Evolutionary conservation across 2,329 filamentous ascomycete genomes (phyloP), one percentile per base, ranked within the genome.

Genomic region (Fusarium annulatum): DNA sequence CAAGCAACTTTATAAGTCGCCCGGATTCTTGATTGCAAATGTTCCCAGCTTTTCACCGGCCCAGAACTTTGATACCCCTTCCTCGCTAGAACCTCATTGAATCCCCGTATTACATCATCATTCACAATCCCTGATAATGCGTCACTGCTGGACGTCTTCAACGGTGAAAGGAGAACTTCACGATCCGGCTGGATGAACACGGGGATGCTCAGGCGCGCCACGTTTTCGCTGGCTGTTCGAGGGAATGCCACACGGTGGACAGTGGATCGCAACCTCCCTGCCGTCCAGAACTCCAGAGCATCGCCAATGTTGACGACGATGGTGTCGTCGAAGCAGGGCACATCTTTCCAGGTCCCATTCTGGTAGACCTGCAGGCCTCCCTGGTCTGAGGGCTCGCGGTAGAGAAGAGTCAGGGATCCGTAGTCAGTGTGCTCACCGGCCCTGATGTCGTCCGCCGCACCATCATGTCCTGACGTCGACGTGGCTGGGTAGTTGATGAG

Each of bases 181-280:
- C 18, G 26, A 28, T 48, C 45, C 5, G 5, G 45, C 26, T 48
- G 19, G 7, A 48, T 30, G 12, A 48, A 48, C 0, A 48, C 19
- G 9, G 45, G 45, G 9, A 48, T 46, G 4, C 12, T 15, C 26
- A 48, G 26, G 3, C 45, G 45, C 9, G 45, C 26, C 26, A 48
- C 8, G 26, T 30, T 48, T 48, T 48, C 26, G 4, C 26, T 30
- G 2, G 3, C 45, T 21, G 26, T 30, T 30, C 19, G 26, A 48
- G 45, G 45, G 1, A 48, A 30, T 4, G 45, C 45, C 45, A 48
- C 26, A 12, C 9, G 9, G 3, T 48, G 45, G 26, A 28, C 19
- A 2, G 45, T 48, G 9, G 45, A 48, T 21, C 26, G 26, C 4
- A 48, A 30, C 0, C 45, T 30, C 0, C 19, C 45, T 0, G 45